Evolutionary conservation across 345 rosid genomes (phyloP), one percentile per base, ranked within the genome.

Genomic region (Lumnitzera racemosa): DNA sequence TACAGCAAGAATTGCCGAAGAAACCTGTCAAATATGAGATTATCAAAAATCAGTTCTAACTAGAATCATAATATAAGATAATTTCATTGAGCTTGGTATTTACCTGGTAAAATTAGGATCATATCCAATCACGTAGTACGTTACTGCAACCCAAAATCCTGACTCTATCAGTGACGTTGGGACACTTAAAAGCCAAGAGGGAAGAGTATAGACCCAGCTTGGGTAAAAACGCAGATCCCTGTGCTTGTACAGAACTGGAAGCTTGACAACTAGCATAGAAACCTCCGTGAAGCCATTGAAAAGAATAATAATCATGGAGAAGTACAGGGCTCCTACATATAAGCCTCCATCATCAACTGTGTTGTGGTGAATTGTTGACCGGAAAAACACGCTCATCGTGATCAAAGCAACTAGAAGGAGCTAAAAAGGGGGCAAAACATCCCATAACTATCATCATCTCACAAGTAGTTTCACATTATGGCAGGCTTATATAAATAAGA

Each of bases 211-310:
- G 59, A 74, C 96, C 97, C 99, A 94, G 69, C 89, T 83, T n/a
- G 99, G 97, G 53, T 94, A 94, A 76, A 90, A 94, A 68, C 73
- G 90, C 78, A 94, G 74, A 74, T 88, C 96, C 72, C 99, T 72
- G 49, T 94, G 99, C 87, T 90, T 94, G 87, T 94, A 94, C 47
- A 94, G 87, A 15, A 94, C 81, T 0, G 99, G 95, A 70, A 94
- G 97, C 84, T 94, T 94, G 60, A 91, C 87, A 61, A 90, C 97
- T 70, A 94, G 75, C 97, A 94, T 84, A 2, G 99, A 82, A 65
- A 94, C 99, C 78, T 94, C 99, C 4, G 99, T 94, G 59, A 94
- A 94, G 61, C 99, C 97, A 62, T 94, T 94, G 46, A 94, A 94
- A 68, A 94, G 97, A 79, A 94, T 78, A 79, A 90, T 94, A 68